These are phyloP conservation scores for Trichoderma breve DNA, from an alignment of 2,329 filamentous ascomycete species.

Conservation along the genomic window DNA sequence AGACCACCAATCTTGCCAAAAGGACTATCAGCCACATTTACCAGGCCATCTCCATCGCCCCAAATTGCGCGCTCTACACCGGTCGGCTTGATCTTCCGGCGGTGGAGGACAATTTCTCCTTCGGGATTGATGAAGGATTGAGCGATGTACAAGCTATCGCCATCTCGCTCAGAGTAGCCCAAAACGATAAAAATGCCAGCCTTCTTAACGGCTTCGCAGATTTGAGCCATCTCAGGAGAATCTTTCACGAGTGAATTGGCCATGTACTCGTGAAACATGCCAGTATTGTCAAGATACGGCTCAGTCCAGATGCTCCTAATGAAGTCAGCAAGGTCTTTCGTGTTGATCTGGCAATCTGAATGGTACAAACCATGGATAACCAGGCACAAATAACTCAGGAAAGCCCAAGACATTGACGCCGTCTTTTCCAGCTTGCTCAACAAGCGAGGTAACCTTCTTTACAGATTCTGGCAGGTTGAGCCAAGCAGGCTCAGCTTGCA, in stretches of 20 bases:
- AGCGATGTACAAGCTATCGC: conserved; percentile 43
- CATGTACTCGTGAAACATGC: conserved; percentile 11
- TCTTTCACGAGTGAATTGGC: conserved; percentile 28
- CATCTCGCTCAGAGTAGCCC: conserved; percentile 46
- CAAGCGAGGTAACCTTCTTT: conserved; percentile 53
- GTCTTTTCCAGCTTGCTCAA: conserved; percentile 50
- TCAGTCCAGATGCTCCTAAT: conserved; percentile 8
- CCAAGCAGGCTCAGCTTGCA: conserved; percentile 60
- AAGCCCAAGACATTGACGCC: conserved; percentile 54
- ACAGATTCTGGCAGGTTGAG: conserved; percentile 53
- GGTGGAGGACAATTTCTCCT: conserved; percentile 42
- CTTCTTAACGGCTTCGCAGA: conserved; percentile 38
- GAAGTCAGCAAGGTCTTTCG: neutral
- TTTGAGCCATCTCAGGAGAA: conserved; percentile 41
- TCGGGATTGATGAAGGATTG: conserved; percentile 50
- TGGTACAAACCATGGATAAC: conserved; percentile 45
- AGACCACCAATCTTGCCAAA: conserved; percentile 51
- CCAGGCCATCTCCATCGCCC: conserved; percentile 48
- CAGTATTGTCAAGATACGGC: neutral
- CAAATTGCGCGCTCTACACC: conserved; percentile 46
- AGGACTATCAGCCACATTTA: conserved; percentile 42
- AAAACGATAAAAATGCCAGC: conserved; percentile 44
- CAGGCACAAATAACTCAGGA: conserved; percentile 51
- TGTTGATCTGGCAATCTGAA: neutral
- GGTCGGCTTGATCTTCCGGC: conserved; percentile 48